A percentile compares a stretch with the other conserved stretches of the same genome.
Conservation (phyloP, 345 rosid species). For the Populus simonii region DNA sequence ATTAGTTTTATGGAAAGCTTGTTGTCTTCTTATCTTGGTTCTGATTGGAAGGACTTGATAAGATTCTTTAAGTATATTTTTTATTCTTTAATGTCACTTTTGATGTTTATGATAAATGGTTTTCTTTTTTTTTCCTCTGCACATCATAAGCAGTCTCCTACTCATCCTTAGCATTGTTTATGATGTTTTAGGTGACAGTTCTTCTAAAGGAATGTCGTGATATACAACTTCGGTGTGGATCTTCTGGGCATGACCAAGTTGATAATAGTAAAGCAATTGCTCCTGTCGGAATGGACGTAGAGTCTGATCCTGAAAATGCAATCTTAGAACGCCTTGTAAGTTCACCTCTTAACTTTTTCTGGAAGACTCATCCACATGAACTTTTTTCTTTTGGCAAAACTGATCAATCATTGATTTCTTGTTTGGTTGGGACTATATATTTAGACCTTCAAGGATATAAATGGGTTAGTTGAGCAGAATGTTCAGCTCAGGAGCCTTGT, state of each 20-base stretch:
- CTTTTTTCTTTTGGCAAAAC: background rate
- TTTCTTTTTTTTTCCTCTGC: background rate
- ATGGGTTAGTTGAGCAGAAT: conserved; percentile 94
- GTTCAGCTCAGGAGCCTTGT: conserved; percentile 87
- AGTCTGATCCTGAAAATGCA: conserved; percentile 61
- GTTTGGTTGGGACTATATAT: background rate
- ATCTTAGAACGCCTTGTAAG: conserved; percentile 76
- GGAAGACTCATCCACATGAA: conserved; percentile 7
- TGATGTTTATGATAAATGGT: background rate
- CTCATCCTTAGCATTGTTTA: background rate
- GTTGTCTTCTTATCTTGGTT: background rate
- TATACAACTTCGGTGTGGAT: conserved; percentile 85
- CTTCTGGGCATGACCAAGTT: conserved; percentile 39
- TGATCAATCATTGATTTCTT: background rate
- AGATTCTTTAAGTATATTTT: background rate
- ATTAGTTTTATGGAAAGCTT: background rate
- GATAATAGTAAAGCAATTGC: conserved; percentile 37
- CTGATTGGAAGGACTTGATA: too few species aligned
- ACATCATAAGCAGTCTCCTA: background rate
- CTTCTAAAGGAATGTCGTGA: conserved; percentile 96
- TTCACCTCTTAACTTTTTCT: conserved; percentile 8
- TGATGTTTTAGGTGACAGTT: conserved; percentile 60
- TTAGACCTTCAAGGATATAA: conserved; percentile 78
- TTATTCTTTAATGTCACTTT: background rate
- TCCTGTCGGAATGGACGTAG: conserved; percentile 46